phyloP scores from a whole-genome alignment of 2,329 filamentous ascomycete genomes.

The Pyricularia grisea region DNA sequence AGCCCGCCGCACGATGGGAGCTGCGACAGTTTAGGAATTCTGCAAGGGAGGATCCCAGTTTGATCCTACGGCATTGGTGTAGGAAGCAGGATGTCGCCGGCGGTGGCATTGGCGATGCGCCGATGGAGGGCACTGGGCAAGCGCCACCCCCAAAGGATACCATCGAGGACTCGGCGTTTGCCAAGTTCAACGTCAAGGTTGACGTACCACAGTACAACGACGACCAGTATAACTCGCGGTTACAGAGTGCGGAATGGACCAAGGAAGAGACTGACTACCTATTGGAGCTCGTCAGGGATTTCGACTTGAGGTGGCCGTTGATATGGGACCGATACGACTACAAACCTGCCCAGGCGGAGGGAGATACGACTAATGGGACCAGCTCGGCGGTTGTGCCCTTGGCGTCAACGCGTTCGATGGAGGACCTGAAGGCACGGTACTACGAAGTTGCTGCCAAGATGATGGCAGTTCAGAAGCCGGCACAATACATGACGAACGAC shows the following conservation, averaged over 20 bases:
- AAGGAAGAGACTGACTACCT: conserved; percentile 92
- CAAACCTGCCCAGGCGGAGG: conserved; percentile 10
- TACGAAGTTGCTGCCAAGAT: conserved; percentile 79
- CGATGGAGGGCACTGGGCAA: conserved; percentile 20
- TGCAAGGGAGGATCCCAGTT: conserved; percentile 56
- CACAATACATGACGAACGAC: conserved; percentile 75
- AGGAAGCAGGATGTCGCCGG: conserved; percentile 33
- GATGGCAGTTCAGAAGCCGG: conserved; percentile 70
- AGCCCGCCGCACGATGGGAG: conserved; percentile 54
- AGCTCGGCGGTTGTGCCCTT: conserved; percentile 45
- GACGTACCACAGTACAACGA: conserved; percentile 75
- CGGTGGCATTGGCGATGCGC: conserved; percentile 12
- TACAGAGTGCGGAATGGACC: conserved; percentile 73
- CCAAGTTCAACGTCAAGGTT: conserved; percentile 80
- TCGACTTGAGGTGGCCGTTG: conserved; percentile 81
- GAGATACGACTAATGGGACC: conserved; percentile 33
- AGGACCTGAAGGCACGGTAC: conserved; percentile 86
- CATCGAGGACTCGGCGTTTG: conserved; percentile 56
- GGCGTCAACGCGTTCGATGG: conserved; percentile 57
- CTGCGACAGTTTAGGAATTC: conserved; percentile 66
- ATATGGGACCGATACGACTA: conserved; percentile 92
- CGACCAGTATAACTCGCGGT: conserved; percentile 70
- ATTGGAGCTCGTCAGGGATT: conserved; percentile 64
- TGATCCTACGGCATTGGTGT: conserved; percentile 75
- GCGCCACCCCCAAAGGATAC: conserved; percentile 8